phyloP scores from a whole-genome alignment of 176 grass and related monocot genomes.

The Oryza brachyantha region DNA sequence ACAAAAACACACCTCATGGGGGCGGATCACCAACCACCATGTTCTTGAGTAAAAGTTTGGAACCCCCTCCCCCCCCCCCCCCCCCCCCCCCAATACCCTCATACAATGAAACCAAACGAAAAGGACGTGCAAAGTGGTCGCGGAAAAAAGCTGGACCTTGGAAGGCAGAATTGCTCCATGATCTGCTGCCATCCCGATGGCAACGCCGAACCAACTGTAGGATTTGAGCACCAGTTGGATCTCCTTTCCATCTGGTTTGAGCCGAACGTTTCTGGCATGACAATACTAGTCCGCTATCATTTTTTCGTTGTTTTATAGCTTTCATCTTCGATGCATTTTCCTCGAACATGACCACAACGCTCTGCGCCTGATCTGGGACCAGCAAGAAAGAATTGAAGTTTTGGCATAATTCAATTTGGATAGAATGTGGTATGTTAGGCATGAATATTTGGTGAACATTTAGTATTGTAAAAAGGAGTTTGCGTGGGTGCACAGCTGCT shows the following conservation, averaged over 20 bases:
- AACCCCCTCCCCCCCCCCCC: no score
- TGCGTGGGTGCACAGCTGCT: conserved; percentile 25
- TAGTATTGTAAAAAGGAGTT: neutral
- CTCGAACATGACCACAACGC: neutral
- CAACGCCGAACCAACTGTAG: conserved; percentile 13
- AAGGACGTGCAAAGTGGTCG: conserved; percentile 40
- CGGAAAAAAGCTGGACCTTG: conserved; percentile 46
- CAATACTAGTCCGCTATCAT: conserved; percentile 32
- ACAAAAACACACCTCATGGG: conserved; percentile 41
- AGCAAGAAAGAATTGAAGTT: conserved; percentile 23
- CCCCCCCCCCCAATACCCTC: conserved; percentile 25
- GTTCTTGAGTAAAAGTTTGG: conserved; percentile 27
- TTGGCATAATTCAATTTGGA: neutral
- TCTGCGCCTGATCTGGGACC: conserved; percentile 18
- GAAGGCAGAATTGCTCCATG: conserved; percentile 55
- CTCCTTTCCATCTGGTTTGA: conserved; percentile 39
- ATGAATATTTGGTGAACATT: neutral
- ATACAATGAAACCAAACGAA: conserved; percentile 30
- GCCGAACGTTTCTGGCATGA: conserved; percentile 31
- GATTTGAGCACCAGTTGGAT: conserved; percentile 25
- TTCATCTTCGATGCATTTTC: conserved; percentile 13
- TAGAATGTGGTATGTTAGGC: conserved; percentile 22
- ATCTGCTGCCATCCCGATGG: conserved; percentile 48
- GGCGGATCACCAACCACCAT: conserved; percentile 40
- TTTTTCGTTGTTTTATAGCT: conserved; percentile 3